These are phyloP conservation scores for Aspergillus flavus DNA, from an alignment of 2,329 filamentous ascomycete species.

Conservation along the genomic window DNA sequence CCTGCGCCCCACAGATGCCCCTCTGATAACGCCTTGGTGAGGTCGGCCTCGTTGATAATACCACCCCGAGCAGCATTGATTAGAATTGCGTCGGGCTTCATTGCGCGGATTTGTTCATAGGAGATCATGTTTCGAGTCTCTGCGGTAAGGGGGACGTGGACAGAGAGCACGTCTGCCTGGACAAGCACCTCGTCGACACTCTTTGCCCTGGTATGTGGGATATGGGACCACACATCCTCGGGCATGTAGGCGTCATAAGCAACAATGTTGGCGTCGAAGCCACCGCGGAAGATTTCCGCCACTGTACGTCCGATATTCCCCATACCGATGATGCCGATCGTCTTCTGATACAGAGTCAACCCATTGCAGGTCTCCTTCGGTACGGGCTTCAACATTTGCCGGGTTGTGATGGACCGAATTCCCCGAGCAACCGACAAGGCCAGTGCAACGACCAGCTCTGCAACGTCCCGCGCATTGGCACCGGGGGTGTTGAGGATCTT, in stretches of 20 bases:
- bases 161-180: not conserved
- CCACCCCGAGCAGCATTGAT: not conserved
- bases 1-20: not conserved
- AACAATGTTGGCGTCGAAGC: not conserved
- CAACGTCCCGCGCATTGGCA: constrained; percentile 48
- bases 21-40: not conserved
- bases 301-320: not conserved
- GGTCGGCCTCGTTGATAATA: not conserved
- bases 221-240: not conserved
- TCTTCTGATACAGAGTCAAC: constrained; percentile 37
- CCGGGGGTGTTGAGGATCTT: constrained; percentile 54
- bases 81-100: not conserved
- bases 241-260: not conserved
- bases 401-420: constrained; percentile 33
- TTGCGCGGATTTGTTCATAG: not conserved
- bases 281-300: not conserved
- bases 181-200: not conserved
- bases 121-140: not conserved
- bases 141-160: not conserved
- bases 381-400: constrained; percentile 30
- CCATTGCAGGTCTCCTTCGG: constrained; percentile 48
- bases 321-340: constrained; percentile 27
- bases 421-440: constrained; percentile 39
- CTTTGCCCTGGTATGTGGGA: not conserved
- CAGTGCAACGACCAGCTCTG: constrained; percentile 40